A percentile compares a stretch with the other conserved stretches of the same genome.
Conservation (phyloP, 805 yeast species). For the Hanseniaspora valbyensis region DNA sequence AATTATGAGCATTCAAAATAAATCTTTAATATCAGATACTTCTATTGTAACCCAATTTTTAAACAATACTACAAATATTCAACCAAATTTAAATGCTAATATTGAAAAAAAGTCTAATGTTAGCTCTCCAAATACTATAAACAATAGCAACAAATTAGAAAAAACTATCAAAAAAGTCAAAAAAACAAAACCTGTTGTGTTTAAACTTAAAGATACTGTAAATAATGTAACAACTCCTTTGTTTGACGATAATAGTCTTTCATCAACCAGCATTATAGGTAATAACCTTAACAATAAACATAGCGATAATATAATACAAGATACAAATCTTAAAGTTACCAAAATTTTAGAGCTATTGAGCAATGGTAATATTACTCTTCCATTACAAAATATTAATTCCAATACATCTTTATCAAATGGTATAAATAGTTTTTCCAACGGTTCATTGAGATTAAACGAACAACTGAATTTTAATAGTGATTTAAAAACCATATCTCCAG, state of each 20-base stretch:
- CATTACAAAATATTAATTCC: background rate
- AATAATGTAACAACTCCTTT: slow-evolving; percentile 1
- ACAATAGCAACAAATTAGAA: background rate
- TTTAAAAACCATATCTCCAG: background rate
- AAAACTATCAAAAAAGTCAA: background rate
- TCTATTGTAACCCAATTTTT: background rate
- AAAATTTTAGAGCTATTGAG: slow-evolving; percentile 5
- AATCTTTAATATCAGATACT: background rate
- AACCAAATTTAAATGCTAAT: background rate
- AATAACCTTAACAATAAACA: background rate
- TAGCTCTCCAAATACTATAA: background rate
- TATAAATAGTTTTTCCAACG: background rate
- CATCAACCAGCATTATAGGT: background rate
- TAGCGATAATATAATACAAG: slow-evolving; percentile 1
- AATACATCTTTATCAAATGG: background rate
- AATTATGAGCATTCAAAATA: background rate
- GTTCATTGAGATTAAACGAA: background rate
- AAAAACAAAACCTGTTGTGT: background rate
- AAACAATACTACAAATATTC: background rate
- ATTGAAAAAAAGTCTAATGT: background rate
- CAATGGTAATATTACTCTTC: background rate
- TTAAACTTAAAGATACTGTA: slow-evolving; percentile 6
- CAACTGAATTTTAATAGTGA: background rate
- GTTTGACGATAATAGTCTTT: background rate
- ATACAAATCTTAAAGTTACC: slow-evolving; percentile 12